These are phyloP conservation scores for Neonectria faginata DNA, from an alignment of 2,329 filamentous ascomycete genomes.

Conservation along the genomic window DNA sequence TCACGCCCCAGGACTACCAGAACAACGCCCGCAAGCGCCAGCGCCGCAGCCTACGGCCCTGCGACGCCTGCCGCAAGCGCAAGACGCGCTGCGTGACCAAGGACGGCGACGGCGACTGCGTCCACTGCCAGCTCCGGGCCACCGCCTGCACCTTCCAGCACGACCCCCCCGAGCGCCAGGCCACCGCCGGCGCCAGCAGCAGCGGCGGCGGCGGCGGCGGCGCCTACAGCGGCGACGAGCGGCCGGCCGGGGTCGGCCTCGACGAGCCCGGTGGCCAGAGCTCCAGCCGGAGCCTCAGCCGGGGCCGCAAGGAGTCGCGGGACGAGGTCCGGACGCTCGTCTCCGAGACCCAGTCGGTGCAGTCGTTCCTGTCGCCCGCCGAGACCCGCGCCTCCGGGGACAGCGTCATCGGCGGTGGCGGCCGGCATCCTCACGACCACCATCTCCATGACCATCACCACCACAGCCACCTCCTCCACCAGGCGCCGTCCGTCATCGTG, in stretches of 20 bases:
- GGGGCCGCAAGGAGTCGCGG: slow-evolving; percentile 39
- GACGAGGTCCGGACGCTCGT: slow-evolving; percentile 42
- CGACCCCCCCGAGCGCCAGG: slow-evolving; percentile 45
- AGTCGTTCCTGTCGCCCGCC: slow-evolving; percentile 42
- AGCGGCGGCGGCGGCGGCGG: slow-evolving; percentile 28
- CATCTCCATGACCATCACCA: slow-evolving; percentile 4
- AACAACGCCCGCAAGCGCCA: slow-evolving; percentile 46
- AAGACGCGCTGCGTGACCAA: slow-evolving; percentile 51
- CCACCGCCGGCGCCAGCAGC: slow-evolving; percentile 32
- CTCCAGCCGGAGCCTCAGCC: slow-evolving; percentile 27
- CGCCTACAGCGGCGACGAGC: slow-evolving; percentile 37
- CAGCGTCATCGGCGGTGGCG: slow-evolving; percentile 22
- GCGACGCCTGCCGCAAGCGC: slow-evolving; percentile 50
- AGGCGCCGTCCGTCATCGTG: slow-evolving; percentile 34
- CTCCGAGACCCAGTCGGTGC: slow-evolving; percentile 39
- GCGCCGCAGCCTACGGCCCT: slow-evolving; percentile 47
- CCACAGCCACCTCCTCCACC: neutral
- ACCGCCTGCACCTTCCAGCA: slow-evolving; percentile 48
- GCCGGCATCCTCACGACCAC: slow-evolving; percentile 3
- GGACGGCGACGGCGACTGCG: slow-evolving; percentile 45
- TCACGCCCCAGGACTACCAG: slow-evolving; percentile 49
- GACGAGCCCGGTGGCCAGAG: slow-evolving; percentile 30
- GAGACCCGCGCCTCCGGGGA: slow-evolving; percentile 44
- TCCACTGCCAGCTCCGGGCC: slow-evolving; percentile 45
- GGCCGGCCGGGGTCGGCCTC: neutral